Conservation (phyloP, 2,329 filamentous ascomycete genomes). For the Pestalotiopsis sp. region DNA sequence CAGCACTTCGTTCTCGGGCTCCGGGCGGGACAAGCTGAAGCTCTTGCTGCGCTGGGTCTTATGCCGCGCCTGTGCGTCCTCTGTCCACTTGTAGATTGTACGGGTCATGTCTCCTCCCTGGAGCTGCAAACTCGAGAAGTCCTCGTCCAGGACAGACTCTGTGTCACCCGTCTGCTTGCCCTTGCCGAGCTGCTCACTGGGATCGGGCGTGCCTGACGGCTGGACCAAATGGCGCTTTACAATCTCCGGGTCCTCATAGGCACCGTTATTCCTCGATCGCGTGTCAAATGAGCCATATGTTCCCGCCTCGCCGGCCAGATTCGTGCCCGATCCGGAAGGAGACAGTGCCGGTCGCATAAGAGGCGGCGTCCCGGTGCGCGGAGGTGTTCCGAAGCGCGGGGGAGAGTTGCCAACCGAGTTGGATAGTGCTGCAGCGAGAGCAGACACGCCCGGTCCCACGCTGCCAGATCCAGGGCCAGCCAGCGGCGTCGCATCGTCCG, state of each 20-base stretch:
- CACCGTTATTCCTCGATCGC: constrained; percentile 56
- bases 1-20: constrained; percentile 77
- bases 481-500: constrained; percentile 62
- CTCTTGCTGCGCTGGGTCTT: constrained; percentile 82
- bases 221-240: constrained; percentile 86
- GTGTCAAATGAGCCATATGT: constrained; percentile 88
- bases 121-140: constrained; percentile 89
- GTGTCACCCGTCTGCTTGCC: constrained; percentile 52
- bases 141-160: constrained; percentile 55
- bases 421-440: constrained; percentile 84
- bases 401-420: constrained; percentile 72
- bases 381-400: constrained; percentile 68
- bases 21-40: constrained; percentile 76
- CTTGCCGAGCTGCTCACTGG: constrained; percentile 47
- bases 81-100: constrained; percentile 95
- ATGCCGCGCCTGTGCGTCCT: constrained; percentile 76
- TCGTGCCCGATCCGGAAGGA: constrained; percentile 45
- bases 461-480: constrained; percentile 65
- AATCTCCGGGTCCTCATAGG: constrained; percentile 88
- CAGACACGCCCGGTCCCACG: constrained; percentile 81
- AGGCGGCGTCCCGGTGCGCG: constrained; percentile 32
- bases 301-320: constrained; percentile 58
- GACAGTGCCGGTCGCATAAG: constrained; percentile 61
- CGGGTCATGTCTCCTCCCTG: constrained; percentile 95
- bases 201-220: constrained; percentile 54